Percentiles rank a stretch among this genome's conserved stretches.
These are phyloP conservation scores for Sphagnum fallax DNA, from an alignment of 228 moss, liverwort and hornwort genomes.

Conservation along the genomic window DNA sequence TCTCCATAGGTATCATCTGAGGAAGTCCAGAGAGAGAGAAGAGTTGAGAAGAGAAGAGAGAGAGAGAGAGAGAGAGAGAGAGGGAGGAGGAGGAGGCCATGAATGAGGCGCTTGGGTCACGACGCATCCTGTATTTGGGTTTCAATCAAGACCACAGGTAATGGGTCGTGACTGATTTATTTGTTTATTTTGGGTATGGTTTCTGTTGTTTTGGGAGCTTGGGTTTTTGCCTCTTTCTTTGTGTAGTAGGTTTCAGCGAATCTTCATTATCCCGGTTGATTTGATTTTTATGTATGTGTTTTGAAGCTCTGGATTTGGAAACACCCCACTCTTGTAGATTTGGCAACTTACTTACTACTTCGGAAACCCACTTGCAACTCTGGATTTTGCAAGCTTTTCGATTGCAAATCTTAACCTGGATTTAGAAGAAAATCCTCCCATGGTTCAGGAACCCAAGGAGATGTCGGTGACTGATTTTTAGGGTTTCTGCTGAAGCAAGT, in stretches of 20 bases:
- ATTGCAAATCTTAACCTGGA: too few relatives aligned
- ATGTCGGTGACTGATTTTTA: too few relatives aligned
- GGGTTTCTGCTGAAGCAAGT: too few relatives aligned
- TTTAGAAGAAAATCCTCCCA: too few relatives aligned
- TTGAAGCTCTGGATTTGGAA: neutral
- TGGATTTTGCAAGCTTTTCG: too few relatives aligned
- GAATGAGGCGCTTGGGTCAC: slow-evolving; percentile 40
- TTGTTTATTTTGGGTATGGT: neutral
- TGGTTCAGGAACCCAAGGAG: too few relatives aligned
- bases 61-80: too few relatives aligned
- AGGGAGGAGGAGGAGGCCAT: slow-evolving; percentile 12
- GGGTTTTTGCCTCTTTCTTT: neutral
- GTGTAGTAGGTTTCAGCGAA: neutral
- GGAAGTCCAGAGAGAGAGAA: too few relatives aligned
- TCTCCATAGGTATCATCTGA: too few relatives aligned
- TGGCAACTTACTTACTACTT: neutral
- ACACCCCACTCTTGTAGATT: neutral
- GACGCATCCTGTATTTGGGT: slow-evolving; percentile 56
- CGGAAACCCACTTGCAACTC: too few relatives aligned
- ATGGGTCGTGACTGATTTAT: neutral
- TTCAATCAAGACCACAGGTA: slow-evolving; percentile 94
- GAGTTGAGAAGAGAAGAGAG: too few relatives aligned
- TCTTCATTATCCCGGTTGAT: neutral
- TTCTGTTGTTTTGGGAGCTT: neutral
- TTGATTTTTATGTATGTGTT: neutral